A percentile compares a stretch with the other conserved stretches of the same genome.
phyloP scores from a whole-genome alignment of 768 basidiomycete species.

The Myochromella boudieri region DNA sequence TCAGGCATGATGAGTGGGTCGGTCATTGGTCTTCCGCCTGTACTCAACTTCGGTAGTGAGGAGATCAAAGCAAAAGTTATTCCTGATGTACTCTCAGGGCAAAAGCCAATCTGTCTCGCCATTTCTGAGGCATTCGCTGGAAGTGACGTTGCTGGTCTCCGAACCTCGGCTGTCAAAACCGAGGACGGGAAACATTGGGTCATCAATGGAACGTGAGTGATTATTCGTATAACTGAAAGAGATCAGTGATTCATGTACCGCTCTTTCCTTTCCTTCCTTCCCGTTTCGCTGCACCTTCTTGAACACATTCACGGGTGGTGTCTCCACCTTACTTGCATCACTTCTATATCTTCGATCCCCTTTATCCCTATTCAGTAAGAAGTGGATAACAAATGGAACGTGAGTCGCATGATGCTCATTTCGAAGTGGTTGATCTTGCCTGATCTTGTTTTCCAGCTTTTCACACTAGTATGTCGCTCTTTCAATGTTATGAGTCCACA shows the following conservation, averaged over 20 bases:
- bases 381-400: conserved; percentile 83
- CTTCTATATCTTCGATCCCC: conserved; percentile 2
- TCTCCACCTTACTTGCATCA: neutral
- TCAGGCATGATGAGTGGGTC: conserved; percentile 67
- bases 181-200: conserved; percentile 82
- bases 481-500: neutral
- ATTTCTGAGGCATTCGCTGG: conserved; percentile 90
- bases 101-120: conserved; percentile 81
- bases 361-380: conserved; percentile 54
- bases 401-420: conserved; percentile 26
- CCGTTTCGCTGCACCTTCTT: neutral
- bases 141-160: conserved; percentile 75
- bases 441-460: conserved; percentile 28
- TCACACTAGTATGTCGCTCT: conserved; percentile 39
- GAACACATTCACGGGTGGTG: neutral
- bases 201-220: conserved; percentile 59
- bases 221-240: conserved; percentile 1
- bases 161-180: conserved; percentile 72
- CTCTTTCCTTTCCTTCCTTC: conserved; percentile 9
- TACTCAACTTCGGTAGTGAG: conserved; percentile 77
- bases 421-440: conserved; percentile 3
- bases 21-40: conserved; percentile 83
- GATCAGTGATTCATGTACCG: conserved; percentile 2
- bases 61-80: conserved; percentile 55
- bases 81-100: conserved; percentile 65